Evolutionary conservation across 257 asterid species (phyloP).

Genomic region (Solanum habrochaites): DNA sequence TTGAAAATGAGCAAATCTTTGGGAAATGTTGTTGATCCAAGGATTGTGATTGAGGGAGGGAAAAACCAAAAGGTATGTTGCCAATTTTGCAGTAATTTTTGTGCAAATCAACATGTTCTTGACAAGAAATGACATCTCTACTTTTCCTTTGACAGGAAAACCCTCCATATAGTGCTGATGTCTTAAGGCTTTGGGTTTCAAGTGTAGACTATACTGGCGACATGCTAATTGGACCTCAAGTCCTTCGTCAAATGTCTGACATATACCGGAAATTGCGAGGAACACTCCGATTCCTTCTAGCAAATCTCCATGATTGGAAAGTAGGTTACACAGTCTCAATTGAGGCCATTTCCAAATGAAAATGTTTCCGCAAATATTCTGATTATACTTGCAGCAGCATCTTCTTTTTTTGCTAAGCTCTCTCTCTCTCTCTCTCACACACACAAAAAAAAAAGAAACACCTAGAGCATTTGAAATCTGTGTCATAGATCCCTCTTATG

Average conservation of each 20-base stretch:
- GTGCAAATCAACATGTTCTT: neutral
- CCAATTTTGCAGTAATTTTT: neutral
- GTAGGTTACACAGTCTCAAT: slow-evolving; percentile 27
- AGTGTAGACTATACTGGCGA: slow-evolving; percentile 94
- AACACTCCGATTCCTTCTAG: slow-evolving; percentile 90
- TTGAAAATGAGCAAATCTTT: slow-evolving; percentile 95
- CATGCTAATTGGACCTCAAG: slow-evolving; percentile 71
- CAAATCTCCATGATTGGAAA: slow-evolving; percentile 95
- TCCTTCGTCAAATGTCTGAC: slow-evolving; percentile 96
- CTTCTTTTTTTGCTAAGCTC: neutral
- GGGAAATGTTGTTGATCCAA: slow-evolving; percentile 95
- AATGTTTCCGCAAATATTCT: neutral
- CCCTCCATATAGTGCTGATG: slow-evolving; percentile 85
- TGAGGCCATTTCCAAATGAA: neutral
- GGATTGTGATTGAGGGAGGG: slow-evolving; percentile 84
- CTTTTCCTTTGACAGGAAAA: slow-evolving; percentile 44
- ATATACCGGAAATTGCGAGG: slow-evolving; percentile 90
- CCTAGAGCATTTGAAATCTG: neutral
- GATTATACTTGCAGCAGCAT: neutral
- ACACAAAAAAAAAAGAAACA: neutral
- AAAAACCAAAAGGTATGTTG: slow-evolving; percentile 58
- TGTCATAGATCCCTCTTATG: neutral
- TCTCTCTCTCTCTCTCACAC: neutral
- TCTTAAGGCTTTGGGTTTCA: slow-evolving; percentile 94
- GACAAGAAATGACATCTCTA: slow-evolving; percentile 8